Conservation (phyloP, 768 basidiomycete genomes). For the Lactarius hengduanensis region DNA sequence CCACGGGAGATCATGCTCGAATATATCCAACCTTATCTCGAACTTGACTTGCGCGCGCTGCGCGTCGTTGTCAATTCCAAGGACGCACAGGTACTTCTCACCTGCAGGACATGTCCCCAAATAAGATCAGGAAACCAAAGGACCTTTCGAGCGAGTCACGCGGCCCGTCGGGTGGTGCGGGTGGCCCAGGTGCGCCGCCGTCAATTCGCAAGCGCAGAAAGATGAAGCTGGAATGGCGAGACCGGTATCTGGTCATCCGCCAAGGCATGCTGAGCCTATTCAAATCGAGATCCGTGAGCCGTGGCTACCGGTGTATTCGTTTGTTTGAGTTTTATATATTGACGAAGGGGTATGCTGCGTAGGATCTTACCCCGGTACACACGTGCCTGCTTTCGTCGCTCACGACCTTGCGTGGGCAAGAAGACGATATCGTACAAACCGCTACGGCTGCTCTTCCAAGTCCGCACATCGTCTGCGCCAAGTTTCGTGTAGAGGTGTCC, state of each 20-base stretch:
- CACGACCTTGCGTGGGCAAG: conserved; percentile 23
- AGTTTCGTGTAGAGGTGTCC: conserved; percentile 12
- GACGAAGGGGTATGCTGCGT: not conserved
- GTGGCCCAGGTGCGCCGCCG: not conserved
- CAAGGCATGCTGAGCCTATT: conserved; percentile 55
- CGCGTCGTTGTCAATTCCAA: conserved; percentile 41
- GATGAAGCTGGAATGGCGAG: conserved; percentile 57
- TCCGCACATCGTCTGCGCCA: conserved; percentile 27
- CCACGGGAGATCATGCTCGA: conserved; percentile 41
- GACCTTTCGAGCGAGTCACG: conserved; percentile 13
- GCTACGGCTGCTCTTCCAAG: conserved; percentile 13
- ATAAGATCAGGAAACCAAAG: conserved; percentile 27
- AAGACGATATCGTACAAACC: conserved; percentile 19
- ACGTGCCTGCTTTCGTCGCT: conserved; percentile 25
- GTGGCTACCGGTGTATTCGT: not conserved
- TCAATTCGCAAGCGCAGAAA: conserved; percentile 33
- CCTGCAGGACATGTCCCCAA: conserved; percentile 4
- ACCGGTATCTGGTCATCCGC: conserved; percentile 60
- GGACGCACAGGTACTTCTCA: conserved; percentile 18
- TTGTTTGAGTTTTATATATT: not conserved
- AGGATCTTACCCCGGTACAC: conserved; percentile 28
- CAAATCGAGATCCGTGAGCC: conserved; percentile 51
- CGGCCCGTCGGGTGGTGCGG: not conserved
- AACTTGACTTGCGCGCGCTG: conserved; percentile 52
- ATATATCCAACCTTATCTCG: conserved; percentile 61